A percentile compares a stretch with the other conserved stretches of the same genome.
These are phyloP conservation scores for Periconia digitata DNA, from an alignment of 2,329 filamentous ascomycete genomes.

Conservation along the genomic window DNA sequence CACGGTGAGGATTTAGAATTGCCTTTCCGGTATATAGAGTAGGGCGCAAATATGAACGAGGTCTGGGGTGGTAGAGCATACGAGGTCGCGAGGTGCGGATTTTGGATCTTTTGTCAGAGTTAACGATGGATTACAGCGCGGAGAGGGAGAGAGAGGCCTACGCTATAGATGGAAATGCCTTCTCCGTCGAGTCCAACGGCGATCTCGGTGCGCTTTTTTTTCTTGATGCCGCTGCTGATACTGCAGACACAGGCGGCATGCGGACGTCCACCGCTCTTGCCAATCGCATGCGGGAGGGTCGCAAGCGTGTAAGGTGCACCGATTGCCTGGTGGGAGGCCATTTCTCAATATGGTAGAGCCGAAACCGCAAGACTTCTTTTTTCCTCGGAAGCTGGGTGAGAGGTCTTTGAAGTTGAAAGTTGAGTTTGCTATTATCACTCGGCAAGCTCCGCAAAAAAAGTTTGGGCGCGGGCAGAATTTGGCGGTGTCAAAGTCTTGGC, in stretches of 20 bases:
- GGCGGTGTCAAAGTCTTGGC: conserved; percentile 18
- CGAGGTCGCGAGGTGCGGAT: conserved; percentile 60
- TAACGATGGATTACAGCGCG: conserved; percentile 8
- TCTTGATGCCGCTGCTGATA: conserved; percentile 55
- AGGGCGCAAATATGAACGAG: conserved; percentile 59
- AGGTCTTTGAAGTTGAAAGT: conserved; percentile 13
- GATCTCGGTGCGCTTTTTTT: conserved; percentile 64
- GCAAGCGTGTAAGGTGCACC: conserved; percentile 46
- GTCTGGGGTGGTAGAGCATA: conserved; percentile 64
- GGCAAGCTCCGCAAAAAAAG: conserved; percentile 20
- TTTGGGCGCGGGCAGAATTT: conserved; percentile 15
- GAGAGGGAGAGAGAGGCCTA: conserved; percentile 34
- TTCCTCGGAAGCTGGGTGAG: too few species aligned
- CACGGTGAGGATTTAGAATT: conserved; percentile 46
- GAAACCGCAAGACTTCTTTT: too few species aligned
- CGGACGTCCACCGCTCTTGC: conserved; percentile 42
- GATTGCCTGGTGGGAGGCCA: conserved; percentile 41
- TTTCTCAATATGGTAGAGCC: conserved; percentile 13
- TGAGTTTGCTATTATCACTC: conserved; percentile 12
- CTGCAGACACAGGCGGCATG: conserved; percentile 54
- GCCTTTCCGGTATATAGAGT: conserved; percentile 58
- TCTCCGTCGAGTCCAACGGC: conserved; percentile 63
- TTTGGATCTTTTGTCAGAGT: conserved; percentile 54
- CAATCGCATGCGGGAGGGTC: conserved; percentile 47
- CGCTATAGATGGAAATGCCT: conserved; percentile 64